phyloP scores from a whole-genome alignment of 768 basidiomycete species.

The Lentinula guzmanii region DNA sequence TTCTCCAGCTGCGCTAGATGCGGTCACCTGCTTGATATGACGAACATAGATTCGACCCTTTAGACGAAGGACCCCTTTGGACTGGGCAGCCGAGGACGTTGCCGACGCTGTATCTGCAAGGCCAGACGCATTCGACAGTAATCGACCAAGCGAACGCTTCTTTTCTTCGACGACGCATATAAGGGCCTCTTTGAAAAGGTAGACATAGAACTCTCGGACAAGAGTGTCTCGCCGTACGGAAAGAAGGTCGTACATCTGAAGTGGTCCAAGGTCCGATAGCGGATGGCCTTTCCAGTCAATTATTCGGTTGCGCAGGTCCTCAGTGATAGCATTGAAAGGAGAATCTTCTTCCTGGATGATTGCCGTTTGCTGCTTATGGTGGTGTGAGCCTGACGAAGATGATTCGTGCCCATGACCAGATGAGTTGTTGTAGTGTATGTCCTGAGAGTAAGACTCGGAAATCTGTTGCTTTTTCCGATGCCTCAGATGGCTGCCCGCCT shows the following conservation, averaged over 20 bases:
- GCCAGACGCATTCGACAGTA: conserved; percentile 60
- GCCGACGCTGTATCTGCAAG: conserved; percentile 47
- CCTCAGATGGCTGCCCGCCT: conserved; percentile 15
- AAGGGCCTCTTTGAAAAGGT: conserved; percentile 95
- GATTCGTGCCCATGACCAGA: conserved; percentile 19
- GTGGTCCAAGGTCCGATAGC: conserved; percentile 77
- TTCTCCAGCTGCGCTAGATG: conserved; percentile 72
- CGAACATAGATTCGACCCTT: conserved; percentile 95
- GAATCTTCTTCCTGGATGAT: conserved; percentile 58
- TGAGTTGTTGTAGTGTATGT: conserved; percentile 6
- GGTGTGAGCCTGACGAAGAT: conserved; percentile 15
- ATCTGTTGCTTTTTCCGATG: conserved; percentile 18
- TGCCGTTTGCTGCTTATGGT: conserved; percentile 19
- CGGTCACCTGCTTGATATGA: conserved; percentile 86
- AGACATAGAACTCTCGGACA: conserved; percentile 92
- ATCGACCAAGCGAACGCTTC: conserved; percentile 72
- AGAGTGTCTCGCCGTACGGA: conserved; percentile 85
- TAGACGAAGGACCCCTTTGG: conserved; percentile 75
- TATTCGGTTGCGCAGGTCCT: conserved; percentile 85
- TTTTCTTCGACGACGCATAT: conserved; percentile 98
- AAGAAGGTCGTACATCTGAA: conserved; percentile 90
- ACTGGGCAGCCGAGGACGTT: conserved; percentile 24
- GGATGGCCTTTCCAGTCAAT: conserved; percentile 97
- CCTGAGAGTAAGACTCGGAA: conserved; percentile 16
- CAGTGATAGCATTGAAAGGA: conserved; percentile 78